phyloP scores from a whole-genome alignment of 2,329 filamentous ascomycete genomes.

The Huntiella bhutanensis region DNA sequence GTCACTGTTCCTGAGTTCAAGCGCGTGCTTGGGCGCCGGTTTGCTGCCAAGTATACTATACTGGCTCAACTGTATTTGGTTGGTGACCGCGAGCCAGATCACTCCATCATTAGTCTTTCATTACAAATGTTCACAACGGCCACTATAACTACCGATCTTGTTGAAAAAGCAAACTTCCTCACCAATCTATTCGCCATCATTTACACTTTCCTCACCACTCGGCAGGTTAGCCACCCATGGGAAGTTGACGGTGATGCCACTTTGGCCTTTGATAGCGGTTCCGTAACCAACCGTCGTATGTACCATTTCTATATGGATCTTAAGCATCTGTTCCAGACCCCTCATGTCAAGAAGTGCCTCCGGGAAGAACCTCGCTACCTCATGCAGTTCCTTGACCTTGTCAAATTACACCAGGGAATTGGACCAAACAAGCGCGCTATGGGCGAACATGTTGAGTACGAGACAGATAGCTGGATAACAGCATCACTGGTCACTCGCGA shows the following conservation, averaged over 20 bases:
- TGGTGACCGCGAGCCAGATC: conserved; percentile 86
- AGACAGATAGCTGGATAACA: conserved; percentile 95
- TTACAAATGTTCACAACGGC: conserved; percentile 93
- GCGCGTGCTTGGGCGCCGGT: conserved; percentile 75
- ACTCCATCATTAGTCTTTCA: conserved; percentile 95
- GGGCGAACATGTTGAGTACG: conserved; percentile 93
- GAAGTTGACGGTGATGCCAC: conserved; percentile 74
- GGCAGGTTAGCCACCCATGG: conserved; percentile 86
- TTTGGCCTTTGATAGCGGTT: conserved; percentile 81
- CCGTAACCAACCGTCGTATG: conserved; percentile 84
- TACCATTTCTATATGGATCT: conserved; percentile 96
- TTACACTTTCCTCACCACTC: conserved; percentile 89
- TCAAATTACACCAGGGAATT: conserved; percentile 92
- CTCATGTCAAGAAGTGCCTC: conserved; percentile 71
- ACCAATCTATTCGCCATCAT: conserved; percentile 90
- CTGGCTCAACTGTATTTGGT: conserved; percentile 89
- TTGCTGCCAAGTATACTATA: conserved; percentile 84
- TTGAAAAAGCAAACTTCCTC: conserved; percentile 86
- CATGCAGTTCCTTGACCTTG: conserved; percentile 83
- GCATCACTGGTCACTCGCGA: conserved; percentile 86
- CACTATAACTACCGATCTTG: conserved; percentile 88
- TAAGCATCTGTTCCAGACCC: conserved; percentile 73
- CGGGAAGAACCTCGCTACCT: conserved; percentile 73
- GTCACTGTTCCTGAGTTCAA: conserved; percentile 95
- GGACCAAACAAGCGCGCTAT: conserved; percentile 82